A percentile compares a stretch with the other conserved stretches of the same genome.
Evolutionary conservation across 1,284 basidiomycete species (phyloP).

Genomic region (Thelephora terrestris): DNA sequence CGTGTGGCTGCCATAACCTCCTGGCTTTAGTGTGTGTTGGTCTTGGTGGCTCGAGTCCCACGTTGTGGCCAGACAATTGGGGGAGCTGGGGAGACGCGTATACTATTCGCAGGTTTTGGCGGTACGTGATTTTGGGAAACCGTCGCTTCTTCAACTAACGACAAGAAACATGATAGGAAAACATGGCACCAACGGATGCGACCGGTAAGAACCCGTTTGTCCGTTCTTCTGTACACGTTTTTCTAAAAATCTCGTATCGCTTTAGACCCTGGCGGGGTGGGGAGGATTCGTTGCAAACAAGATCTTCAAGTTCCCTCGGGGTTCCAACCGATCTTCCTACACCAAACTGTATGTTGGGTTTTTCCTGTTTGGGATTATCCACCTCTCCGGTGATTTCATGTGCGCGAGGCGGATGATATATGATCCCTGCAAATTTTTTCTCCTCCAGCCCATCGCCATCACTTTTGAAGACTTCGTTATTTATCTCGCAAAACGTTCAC

Average conservation of each 20-base stretch:
- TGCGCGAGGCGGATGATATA: slow-evolving; percentile 8
- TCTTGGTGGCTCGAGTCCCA: slow-evolving; percentile 15
- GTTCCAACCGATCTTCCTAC: slow-evolving; percentile 18
- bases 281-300: slow-evolving; percentile 12
- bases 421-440: slow-evolving; percentile 19
- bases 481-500: background rate
- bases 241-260: background rate
- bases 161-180: slow-evolving; percentile 12
- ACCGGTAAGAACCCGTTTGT: slow-evolving; percentile 11
- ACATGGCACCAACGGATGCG: slow-evolving; percentile 24
- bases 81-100: slow-evolving; percentile 25
- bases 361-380: slow-evolving; percentile 21
- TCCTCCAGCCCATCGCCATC: slow-evolving; percentile 20
- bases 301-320: slow-evolving; percentile 12
- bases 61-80: slow-evolving; percentile 25
- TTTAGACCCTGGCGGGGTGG: slow-evolving; percentile 14
- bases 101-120: slow-evolving; percentile 27
- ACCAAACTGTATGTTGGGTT: slow-evolving; percentile 24
- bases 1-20: slow-evolving; percentile 12
- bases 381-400: slow-evolving; percentile 16
- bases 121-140: slow-evolving; percentile 16
- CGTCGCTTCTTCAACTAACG: background rate
- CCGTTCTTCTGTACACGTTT: background rate
- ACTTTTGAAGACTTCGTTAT: slow-evolving; percentile 22
- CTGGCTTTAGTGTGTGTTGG: slow-evolving; percentile 16